A percentile compares a stretch with the other conserved stretches of the same genome.
Conservation (phyloP, 2,329 filamentous ascomycete species). For the Didymella arachidicola region DNA sequence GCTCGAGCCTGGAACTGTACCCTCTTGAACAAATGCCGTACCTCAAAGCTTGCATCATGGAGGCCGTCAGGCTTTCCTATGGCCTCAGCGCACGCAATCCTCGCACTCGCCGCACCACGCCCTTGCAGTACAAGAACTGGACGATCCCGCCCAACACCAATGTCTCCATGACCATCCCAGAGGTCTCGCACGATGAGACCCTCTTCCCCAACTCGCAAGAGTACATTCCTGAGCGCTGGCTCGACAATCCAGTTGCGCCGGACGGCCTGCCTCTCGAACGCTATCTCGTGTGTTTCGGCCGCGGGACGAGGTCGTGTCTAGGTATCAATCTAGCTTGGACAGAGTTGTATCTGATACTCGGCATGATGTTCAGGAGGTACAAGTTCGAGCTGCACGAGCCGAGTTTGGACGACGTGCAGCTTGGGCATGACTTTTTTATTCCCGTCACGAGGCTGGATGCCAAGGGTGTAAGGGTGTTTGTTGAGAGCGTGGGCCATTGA, state of each 20-base stretch:
- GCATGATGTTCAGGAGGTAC: slow-evolving; percentile 46
- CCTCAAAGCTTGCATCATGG: slow-evolving; percentile 40
- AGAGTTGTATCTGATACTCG: slow-evolving; percentile 46
- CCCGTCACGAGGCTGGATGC: slow-evolving; percentile 43
- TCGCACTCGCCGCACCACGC: slow-evolving; percentile 36
- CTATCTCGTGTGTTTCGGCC: slow-evolving; percentile 53
- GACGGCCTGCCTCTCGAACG: slow-evolving; percentile 48
- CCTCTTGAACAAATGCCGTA: slow-evolving; percentile 39
- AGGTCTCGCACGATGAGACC: slow-evolving; percentile 46
- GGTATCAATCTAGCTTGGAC: slow-evolving; percentile 52
- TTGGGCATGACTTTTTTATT: slow-evolving; percentile 52
- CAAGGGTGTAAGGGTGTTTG: slow-evolving; percentile 49
- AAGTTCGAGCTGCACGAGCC: slow-evolving; percentile 43
- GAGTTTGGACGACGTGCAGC: slow-evolving; percentile 41
- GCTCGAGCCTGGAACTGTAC: slow-evolving; percentile 32
- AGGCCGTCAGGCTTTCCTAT: slow-evolving; percentile 49
- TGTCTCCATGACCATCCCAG: slow-evolving; percentile 49
- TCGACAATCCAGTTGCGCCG: slow-evolving; percentile 38
- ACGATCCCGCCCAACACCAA: slow-evolving; percentile 47
- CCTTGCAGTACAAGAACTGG: slow-evolving; percentile 38
- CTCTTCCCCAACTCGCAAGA: slow-evolving; percentile 48
- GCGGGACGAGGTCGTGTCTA: slow-evolving; percentile 54
- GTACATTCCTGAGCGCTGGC: slow-evolving; percentile 55
- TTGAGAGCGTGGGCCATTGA: slow-evolving; percentile 23
- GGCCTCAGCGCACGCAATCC: slow-evolving; percentile 52